Percentiles rank a stretch among this genome's conserved stretches.
Evolutionary conservation across 1,284 basidiomycete genomes (phyloP).

Genomic region (Neolentinus lepideus): DNA sequence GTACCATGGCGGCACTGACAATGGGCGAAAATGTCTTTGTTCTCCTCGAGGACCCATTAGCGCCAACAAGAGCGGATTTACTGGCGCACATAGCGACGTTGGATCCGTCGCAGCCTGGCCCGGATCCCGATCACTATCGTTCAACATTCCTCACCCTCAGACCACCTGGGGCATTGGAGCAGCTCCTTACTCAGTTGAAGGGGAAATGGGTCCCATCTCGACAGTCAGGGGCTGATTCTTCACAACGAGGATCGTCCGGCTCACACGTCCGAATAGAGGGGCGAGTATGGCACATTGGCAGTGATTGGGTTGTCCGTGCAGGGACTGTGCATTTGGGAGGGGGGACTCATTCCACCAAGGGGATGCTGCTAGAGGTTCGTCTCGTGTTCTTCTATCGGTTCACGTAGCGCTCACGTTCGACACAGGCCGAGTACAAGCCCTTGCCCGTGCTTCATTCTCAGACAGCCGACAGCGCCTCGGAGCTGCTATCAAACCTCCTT

Average conservation of each 20-base stretch:
- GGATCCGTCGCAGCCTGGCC: constrained; percentile 1
- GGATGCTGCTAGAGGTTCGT: constrained; percentile 71
- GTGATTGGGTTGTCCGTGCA: constrained; percentile 72
- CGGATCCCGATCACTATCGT: constrained; percentile 57
- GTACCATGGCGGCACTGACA: constrained; percentile 64
- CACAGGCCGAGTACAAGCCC: constrained; percentile 71
- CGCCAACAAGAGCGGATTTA: constrained; percentile 57
- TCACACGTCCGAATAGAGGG: constrained; percentile 68
- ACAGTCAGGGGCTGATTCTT: constrained; percentile 34
- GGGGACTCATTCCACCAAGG: constrained; percentile 49
- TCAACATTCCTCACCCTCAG: constrained; percentile 66
- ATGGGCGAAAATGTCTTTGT: constrained; percentile 76
- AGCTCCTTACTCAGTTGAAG: constrained; percentile 59
- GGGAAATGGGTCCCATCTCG: constrained; percentile 69
- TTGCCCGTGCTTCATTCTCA: constrained; percentile 56
- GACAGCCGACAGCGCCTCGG: constrained; percentile 54
- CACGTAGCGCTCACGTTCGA: background rate
- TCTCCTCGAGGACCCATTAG: constrained; percentile 63
- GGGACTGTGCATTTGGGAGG: constrained; percentile 71
- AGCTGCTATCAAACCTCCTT: constrained; percentile 64
- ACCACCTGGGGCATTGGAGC: constrained; percentile 66
- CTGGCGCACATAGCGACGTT: constrained; percentile 20
- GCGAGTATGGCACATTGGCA: constrained; percentile 60
- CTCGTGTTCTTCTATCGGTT: background rate
- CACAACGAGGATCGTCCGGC: constrained; percentile 36